Base-by-base conservation (phyloP, 75 land plant genomes). In the Ceratopteris richardii region DNA sequence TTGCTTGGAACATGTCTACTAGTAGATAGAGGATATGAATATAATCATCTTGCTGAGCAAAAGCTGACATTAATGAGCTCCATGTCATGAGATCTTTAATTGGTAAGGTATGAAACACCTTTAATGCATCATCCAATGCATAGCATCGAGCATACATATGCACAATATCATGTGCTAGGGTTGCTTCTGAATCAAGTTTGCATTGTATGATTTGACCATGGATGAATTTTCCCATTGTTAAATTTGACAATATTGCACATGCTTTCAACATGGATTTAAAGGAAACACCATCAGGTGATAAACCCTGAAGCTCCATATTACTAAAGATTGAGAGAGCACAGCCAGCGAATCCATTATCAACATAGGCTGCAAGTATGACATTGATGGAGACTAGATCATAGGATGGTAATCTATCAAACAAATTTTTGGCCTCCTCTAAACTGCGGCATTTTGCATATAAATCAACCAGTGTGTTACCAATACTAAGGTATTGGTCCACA, bases 361-460 rank as follows among this genome's bases (percentile, higher is more conserved):
- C 62, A 51, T 53, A 53, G 5, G 65, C 63, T 40, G 55, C 55
- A 54, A 76, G 65, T 56, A 76, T 61, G 24, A 72, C 58, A 21
- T 73, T 54, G 75, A 74, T 71, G 0, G 75, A 61, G 48, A 71
- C 46, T 36, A 66, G 41, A 56, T 71, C 58, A 23, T 57, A 63
- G 24, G 43, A 53, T 21, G 61, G 37, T 65, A 71, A 62, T 22
- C 25, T 46, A 27, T 42, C 58, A 47, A 77, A 77, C 1, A 77
- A 68, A 40, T 66, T 43, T n/a, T 23, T 29, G 29, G 75, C 69
- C 37, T 56, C 46, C n/a, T 66, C 56, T 22, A 77, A 17, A 18
- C 66, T 55, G 2, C 80, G 66, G 58, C 70, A 77, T 40, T 67
- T 77, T 12, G 70, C 66, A 63, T 71, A 77, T 67, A 77, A 66